phyloP scores from a whole-genome alignment of 2,329 filamentous ascomycete genomes.

The Lachnellula cervina region DNA sequence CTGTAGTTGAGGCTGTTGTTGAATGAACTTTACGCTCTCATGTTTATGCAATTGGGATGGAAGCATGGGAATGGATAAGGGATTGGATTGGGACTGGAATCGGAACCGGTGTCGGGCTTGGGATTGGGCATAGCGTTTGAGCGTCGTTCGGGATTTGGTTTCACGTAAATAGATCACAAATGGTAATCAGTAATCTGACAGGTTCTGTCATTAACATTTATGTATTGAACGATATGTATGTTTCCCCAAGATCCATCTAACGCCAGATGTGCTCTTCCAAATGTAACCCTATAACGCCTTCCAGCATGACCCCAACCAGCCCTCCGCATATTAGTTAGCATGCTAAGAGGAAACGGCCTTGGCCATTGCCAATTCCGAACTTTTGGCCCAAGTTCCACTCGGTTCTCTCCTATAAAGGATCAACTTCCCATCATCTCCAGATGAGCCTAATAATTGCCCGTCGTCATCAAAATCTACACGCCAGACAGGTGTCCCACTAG shows the following conservation, averaged over 20 bases:
- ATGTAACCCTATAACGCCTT: background rate
- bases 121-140: conserved; percentile 3
- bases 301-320: background rate
- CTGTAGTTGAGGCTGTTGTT: conserved; percentile 28
- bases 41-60: conserved; percentile 12
- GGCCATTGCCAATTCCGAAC: conserved; percentile 29
- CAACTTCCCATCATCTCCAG: conserved; percentile 68
- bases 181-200: background rate
- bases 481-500: conserved; percentile 69
- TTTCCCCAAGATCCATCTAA: background rate
- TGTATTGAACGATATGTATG: background rate
- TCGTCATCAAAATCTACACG: conserved; percentile 65
- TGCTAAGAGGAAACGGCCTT: background rate
- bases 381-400: conserved; percentile 28
- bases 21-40: conserved; percentile 23
- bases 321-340: background rate
- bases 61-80: background rate
- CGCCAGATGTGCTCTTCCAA: background rate
- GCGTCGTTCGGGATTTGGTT: background rate
- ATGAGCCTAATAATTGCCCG: conserved; percentile 69
- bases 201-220: background rate
- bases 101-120: background rate
- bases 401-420: conserved; percentile 53
- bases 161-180: background rate
- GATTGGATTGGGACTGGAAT: conserved; percentile 1